Percentiles rank a stretch among this genome's conserved stretches.
Evolutionary conservation across 2,329 filamentous ascomycete genomes (phyloP).

Genomic region (Talaromyces sp.): DNA sequence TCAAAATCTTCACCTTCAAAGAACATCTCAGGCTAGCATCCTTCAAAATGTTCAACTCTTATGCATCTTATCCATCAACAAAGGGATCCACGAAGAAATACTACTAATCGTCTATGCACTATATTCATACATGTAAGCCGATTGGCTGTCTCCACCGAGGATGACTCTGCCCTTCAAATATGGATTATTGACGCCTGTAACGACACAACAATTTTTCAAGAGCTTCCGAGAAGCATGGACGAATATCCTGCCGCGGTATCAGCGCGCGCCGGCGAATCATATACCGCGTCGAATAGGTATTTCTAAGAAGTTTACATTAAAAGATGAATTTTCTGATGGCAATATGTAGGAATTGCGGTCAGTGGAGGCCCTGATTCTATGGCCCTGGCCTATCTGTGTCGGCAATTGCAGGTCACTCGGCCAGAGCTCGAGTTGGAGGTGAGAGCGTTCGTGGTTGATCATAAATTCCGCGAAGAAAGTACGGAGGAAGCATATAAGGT

Average conservation of each 20-base stretch:
- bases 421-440: conserved; percentile 31
- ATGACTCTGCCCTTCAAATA: conserved; percentile 17
- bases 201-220: conserved; percentile 29
- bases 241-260: conserved; percentile 11
- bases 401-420: conserved; percentile 39
- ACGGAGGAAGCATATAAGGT: conserved; percentile 54
- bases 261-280: conserved; percentile 5
- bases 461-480: conserved; percentile 56
- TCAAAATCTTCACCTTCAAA: not conserved
- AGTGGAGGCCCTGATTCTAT: conserved; percentile 98
- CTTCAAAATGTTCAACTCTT: not conserved
- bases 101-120: not conserved
- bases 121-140: not conserved
- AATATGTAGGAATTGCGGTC: conserved; percentile 66
- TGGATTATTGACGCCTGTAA: conserved; percentile 22
- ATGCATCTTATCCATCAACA: not conserved
- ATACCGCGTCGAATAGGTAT: conserved; percentile 18
- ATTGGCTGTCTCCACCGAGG: not conserved
- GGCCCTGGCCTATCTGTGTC: conserved; percentile 78
- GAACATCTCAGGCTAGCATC: not conserved
- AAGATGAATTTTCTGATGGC: not conserved
- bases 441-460: conserved; percentile 60
- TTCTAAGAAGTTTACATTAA: not conserved
- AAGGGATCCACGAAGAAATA: not conserved
- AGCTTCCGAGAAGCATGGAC: conserved; percentile 31